Evolutionary conservation across 176 grass and related monocot species (phyloP), one percentile per base, ranked within the genome.

Genomic region (Pharus latifolius): DNA sequence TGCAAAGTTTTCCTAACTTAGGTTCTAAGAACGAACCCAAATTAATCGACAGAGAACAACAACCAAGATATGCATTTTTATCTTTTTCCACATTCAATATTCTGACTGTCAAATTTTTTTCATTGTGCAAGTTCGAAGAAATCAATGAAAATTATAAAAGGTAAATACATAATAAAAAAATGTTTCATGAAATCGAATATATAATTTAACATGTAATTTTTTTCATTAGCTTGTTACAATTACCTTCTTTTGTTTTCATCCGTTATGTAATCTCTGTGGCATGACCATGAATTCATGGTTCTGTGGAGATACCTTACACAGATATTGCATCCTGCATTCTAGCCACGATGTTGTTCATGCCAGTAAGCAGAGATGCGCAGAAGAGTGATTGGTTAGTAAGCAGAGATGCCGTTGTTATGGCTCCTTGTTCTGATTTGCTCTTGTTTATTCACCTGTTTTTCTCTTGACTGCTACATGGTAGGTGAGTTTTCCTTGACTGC

Each of bases 71-170:
- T 60, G 38, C n/a, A 41, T 2, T 38, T 29, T 1, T 11, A 56
- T 43, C 5, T 75, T 14, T 33, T 10, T 46, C 27, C 10, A 50
- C 2, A 64, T 22, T 53, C 29, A 16, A 1, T 64, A n/a, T 43
- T 15, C 61, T 45, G 27, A 77, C 37, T n/a, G n/a, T n/a, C n/a
- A n/a, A n/a, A 34, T 2, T 7, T 31, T 42, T 22, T 35, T 56
- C 28, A 11, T 29, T 46, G 3, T 80, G 68, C 59, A 80, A 68
- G 22, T 11, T 17, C 19, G 2, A 35, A 0, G 0, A 45, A 1
- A 1, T 7, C 0, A 0, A 13, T 0, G 0, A 1, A 0, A 43
- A 0, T 0, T 5, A 56, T 48, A 56, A 10, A 15, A 80, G 78
- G 78, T 73, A 73, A 34, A 68, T 59, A 0, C 32, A 6, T 33